Evolutionary conservation across 1,284 basidiomycete genomes (phyloP).

Genomic region (Melampsora americana): DNA sequence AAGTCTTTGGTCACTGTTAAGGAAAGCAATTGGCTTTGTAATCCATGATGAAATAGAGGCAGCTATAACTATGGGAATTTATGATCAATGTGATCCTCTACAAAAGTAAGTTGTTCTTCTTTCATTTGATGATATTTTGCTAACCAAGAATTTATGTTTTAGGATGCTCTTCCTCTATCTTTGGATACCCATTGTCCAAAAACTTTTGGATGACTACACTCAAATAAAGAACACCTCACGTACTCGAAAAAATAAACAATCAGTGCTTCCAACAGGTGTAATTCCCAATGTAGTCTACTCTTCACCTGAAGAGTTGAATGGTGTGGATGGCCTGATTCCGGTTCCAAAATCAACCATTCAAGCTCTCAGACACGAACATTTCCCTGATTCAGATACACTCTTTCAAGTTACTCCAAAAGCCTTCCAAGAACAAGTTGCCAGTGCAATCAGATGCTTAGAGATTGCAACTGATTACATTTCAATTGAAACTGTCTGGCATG

Average conservation of each 20-base stretch:
- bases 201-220: background rate
- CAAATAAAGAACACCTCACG: background rate
- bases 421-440: background rate
- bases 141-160: background rate
- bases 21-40: background rate
- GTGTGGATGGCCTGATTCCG: background rate
- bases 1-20: constrained; percentile 7
- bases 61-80: background rate
- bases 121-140: no score
- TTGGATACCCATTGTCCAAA: constrained; percentile 6
- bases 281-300: constrained; percentile 15
- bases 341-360: constrained; percentile 2
- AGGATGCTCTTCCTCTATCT: constrained; percentile 21
- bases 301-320: constrained; percentile 7
- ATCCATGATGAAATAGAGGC: background rate
- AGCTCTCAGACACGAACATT: constrained; percentile 4
- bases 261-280: constrained; percentile 3
- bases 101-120: background rate
- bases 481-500: no score
- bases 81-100: background rate
- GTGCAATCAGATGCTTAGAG: no score
- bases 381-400: constrained; percentile 3
- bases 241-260: background rate
- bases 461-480: no score
- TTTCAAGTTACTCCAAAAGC: background rate